These are phyloP conservation scores for Xylaria multiplex DNA, from an alignment of 2,329 filamentous ascomycete genomes.

Conservation along the genomic window DNA sequence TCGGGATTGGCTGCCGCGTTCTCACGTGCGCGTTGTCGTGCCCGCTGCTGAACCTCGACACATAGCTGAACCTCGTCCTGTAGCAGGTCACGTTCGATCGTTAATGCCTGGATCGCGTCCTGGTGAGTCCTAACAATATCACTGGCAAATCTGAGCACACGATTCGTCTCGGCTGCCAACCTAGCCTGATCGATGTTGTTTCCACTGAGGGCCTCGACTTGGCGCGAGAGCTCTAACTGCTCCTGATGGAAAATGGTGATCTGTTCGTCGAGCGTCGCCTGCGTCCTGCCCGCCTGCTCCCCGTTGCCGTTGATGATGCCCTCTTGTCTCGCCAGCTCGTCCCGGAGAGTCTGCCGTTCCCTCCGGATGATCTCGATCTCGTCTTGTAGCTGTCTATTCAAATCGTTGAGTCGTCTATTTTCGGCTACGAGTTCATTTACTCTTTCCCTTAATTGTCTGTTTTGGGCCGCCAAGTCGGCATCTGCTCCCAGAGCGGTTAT, in stretches of 20 bases:
- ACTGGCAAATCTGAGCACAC: background rate
- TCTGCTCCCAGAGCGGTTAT: background rate
- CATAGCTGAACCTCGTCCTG: background rate
- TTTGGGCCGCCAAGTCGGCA: too few species aligned
- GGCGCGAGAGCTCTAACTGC: background rate
- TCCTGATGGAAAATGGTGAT: background rate
- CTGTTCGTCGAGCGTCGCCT: slow-evolving; percentile 17
- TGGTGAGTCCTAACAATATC: background rate
- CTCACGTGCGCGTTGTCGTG: background rate
- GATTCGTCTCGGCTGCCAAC: background rate
- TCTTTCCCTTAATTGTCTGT: too few species aligned
- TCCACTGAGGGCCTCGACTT: background rate
- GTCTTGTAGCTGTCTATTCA: too few species aligned
- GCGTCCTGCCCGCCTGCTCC: slow-evolving; percentile 8
- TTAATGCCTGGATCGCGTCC: background rate
- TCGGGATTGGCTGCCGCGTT: background rate
- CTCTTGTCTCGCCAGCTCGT: background rate
- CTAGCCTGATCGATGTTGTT: background rate
- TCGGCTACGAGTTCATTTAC: too few species aligned
- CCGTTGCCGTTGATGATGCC: slow-evolving; percentile 7
- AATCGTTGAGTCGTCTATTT: too few species aligned
- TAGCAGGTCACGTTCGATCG: slow-evolving; percentile 16
- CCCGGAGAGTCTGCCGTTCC: background rate
- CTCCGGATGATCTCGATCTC: background rate
- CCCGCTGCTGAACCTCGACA: background rate